Evolutionary conservation across 2,329 filamentous ascomycete species (phyloP).

Genomic region (Colletotrichum simmondsii): DNA sequence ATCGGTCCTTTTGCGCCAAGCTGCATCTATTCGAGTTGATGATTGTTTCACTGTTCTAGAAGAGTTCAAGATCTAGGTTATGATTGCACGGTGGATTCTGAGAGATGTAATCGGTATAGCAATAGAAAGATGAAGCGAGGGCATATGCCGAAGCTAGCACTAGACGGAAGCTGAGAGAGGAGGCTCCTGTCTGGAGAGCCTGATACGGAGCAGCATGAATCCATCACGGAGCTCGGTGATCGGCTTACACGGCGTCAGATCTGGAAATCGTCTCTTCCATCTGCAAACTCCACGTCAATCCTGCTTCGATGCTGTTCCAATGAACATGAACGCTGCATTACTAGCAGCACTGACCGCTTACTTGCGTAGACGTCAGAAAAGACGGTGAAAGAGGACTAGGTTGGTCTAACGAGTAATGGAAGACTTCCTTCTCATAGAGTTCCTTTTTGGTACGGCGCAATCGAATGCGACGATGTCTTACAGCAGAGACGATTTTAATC

Average conservation of each 20-base stretch:
- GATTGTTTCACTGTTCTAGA: no score
- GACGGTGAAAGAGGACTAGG: not conserved
- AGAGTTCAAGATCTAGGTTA: not conserved
- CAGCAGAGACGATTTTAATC: not conserved
- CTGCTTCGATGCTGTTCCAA: not conserved
- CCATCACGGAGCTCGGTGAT: not conserved
- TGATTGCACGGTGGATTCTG: not conserved
- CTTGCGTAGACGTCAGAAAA: not conserved
- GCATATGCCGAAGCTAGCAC: not conserved
- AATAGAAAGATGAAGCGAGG: not conserved
- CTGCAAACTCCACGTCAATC: conserved; percentile 11
- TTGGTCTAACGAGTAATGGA: not conserved
- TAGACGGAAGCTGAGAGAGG: not conserved
- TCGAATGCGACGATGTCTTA: not conserved
- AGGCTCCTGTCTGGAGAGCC: not conserved
- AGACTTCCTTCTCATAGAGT: not conserved
- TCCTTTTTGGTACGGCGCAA: not conserved
- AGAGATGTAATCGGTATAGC: no score
- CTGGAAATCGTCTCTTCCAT: conserved; percentile 6
- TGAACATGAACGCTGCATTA: not conserved
- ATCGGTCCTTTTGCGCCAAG: not conserved
- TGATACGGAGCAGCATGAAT: not conserved
- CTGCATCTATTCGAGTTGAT: not conserved
- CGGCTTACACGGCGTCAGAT: not conserved
- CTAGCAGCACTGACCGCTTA: not conserved